Evolutionary conservation across 2,329 filamentous ascomycete species (phyloP).

Genomic region (Penicillium expansum): DNA sequence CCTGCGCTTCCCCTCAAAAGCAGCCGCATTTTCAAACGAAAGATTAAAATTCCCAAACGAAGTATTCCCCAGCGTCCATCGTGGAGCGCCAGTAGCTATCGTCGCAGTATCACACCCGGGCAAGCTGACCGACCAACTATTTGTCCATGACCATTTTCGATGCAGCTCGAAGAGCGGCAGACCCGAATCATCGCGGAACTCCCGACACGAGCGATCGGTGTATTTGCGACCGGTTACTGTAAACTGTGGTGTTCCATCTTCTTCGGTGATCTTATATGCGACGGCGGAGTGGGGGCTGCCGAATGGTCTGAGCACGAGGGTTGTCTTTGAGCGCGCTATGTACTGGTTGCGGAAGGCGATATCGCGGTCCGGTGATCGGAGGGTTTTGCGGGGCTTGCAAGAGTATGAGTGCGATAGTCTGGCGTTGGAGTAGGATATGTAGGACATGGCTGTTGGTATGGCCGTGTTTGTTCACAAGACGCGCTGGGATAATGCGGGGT

Average conservation of each 20-base stretch:
- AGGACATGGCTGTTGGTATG: conserved; percentile 10
- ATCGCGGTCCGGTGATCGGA: conserved; percentile 20
- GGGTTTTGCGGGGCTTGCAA: conserved; percentile 14
- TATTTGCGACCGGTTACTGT: conserved; percentile 28
- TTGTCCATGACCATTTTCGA: conserved; percentile 9
- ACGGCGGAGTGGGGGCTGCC: conserved; percentile 16
- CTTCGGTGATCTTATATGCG: conserved; percentile 21
- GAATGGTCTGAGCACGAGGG: conserved; percentile 17
- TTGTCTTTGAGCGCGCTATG: conserved; percentile 16
- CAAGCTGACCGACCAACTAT: conserved; percentile 16
- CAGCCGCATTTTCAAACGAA: conserved; percentile 14
- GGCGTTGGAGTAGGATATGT: conserved; percentile 19
- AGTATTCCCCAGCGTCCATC: conserved; percentile 7
- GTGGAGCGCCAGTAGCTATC: conserved; percentile 13
- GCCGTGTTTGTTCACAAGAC: not conserved
- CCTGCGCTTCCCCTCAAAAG: conserved; percentile 1
- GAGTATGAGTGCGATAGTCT: conserved; percentile 15
- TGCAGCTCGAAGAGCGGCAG: conserved; percentile 30
- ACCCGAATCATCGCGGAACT: conserved; percentile 27
- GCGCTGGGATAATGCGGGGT: not conserved
- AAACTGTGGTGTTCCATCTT: conserved; percentile 17
- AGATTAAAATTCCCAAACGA: conserved; percentile 8
- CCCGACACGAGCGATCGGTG: conserved; percentile 21
- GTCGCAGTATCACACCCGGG: conserved; percentile 9
- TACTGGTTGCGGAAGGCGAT: conserved; percentile 23